Base-by-base conservation (phyloP, 2,329 filamentous ascomycete species). In the Ophiocordyceps sinensis region DNA sequence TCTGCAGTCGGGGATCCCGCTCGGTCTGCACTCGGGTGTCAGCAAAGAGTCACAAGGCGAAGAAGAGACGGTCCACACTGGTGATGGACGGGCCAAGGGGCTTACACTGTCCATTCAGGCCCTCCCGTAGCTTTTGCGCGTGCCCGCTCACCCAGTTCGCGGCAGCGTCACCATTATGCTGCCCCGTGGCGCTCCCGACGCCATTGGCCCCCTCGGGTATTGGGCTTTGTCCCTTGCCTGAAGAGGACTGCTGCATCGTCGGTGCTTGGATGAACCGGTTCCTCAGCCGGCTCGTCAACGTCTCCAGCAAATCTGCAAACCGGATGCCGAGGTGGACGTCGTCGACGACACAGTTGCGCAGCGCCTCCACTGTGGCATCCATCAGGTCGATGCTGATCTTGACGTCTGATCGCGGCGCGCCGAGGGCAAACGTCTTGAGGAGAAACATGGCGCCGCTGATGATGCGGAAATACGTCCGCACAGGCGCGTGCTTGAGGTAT, bases 381-480 rank as follows among this genome's bases (percentile, higher is more conserved):
- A 91, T 82, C 26, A 91, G 67, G 7, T 72, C 71, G 28, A 91
- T 80, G 47, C 80, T 85, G 37, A 82, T 70, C 52, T 81, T 77
- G 23, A 89, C 81, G 49, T 91, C 84, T 42, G 79, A 79, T 51
- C 85, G 82, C 1, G 82, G 80, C 2, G 84, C 84, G 15, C 85
- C 85, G 1, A 91, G 70, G 1, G 84, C 83, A 58, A 91, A 89
- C 0, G 85, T 89, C 63, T 83, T 91, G 39, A 91, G 71, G 15
- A 91, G 60, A 53, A 91, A 88, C 75, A 89, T 88, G 46, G 83
- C 82, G 4, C 85, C 84, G 43, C 79, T 85, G 48, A 89, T 85
- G 55, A 91, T 89, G 43, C 85, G 77, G 63, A 91, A 88, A 57
- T 89, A 89, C 0, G 85, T 89, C 37, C 85, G 72, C 5, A 91